phyloP scores from a whole-genome alignment of 2,329 filamentous ascomycete genomes.

The Blumeria graminis region DNA sequence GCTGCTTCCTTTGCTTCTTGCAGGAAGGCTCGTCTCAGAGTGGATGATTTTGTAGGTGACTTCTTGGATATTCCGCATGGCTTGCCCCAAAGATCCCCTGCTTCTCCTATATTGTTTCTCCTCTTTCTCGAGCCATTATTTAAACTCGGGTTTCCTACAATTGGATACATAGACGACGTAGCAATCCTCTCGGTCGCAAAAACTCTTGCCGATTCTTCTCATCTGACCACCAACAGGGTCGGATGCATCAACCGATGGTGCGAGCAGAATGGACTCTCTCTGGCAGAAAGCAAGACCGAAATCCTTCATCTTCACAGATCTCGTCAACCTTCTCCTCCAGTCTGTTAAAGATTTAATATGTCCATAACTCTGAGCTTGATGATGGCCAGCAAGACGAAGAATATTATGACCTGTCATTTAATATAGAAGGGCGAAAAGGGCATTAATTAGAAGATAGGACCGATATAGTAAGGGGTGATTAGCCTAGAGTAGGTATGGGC shows the following conservation, averaged over 20 bases:
- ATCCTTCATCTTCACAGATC: background rate
- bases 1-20: background rate
- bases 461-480: too few relatives aligned
- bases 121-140: background rate
- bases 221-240: background rate
- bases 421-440: too few relatives aligned
- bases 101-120: background rate
- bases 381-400: too few relatives aligned
- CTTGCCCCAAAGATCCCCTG: background rate
- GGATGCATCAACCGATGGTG: background rate
- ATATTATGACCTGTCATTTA: too few relatives aligned
- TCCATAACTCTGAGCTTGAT: too few relatives aligned
- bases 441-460: too few relatives aligned
- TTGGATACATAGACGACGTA: background rate
- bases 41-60: background rate
- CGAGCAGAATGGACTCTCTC: background rate
- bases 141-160: background rate
- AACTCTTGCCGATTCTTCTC: background rate
- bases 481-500: too few relatives aligned
- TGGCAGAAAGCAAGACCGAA: background rate
- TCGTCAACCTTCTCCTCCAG: background rate
- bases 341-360: too few relatives aligned
- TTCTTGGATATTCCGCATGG: background rate
- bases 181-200: background rate
- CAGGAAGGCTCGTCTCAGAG: background rate